phyloP scores from a whole-genome alignment of 108 stramenopile genomes.

The Aurantiochytrium sp. region DNA sequence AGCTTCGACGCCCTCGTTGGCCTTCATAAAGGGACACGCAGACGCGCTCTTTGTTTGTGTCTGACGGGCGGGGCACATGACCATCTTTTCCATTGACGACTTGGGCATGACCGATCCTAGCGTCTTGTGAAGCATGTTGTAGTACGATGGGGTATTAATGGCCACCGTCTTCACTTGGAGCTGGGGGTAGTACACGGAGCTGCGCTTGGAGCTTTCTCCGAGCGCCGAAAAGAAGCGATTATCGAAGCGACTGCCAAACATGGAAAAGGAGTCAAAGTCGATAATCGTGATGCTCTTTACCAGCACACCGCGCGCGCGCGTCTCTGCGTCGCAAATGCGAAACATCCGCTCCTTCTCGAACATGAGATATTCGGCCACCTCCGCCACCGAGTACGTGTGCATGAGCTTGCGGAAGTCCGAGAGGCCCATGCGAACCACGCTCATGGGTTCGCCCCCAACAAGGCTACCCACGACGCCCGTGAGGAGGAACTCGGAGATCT shows the following conservation, averaged over 20 bases:
- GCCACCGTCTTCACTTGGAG: slow-evolving; percentile 8
- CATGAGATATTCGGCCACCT: not conserved
- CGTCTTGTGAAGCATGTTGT: not conserved
- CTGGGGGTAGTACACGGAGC: slow-evolving; percentile 2
- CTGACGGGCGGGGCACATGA: not conserved
- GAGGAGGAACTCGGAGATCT: not conserved
- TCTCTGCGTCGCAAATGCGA: not conserved
- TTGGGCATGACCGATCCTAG: not conserved
- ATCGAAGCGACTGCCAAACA: not conserved
- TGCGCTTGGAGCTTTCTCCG: not conserved
- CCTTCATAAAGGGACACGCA: not conserved
- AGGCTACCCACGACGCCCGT: not conserved
- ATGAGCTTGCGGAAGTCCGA: not conserved
- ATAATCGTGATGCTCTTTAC: not conserved
- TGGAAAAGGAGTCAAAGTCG: not conserved
- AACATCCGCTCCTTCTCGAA: slow-evolving; percentile 10
- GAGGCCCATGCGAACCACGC: not conserved
- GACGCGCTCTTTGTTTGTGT: not conserved
- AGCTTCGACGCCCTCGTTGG: not conserved
- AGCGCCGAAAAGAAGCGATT: slow-evolving; percentile 2
- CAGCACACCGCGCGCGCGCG: not conserved
- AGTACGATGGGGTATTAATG: not conserved
- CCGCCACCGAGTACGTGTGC: not conserved
- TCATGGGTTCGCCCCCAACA: not conserved
- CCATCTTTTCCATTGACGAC: slow-evolving; percentile 18